These are phyloP conservation scores for Rhodotorula toruloides DNA, from an alignment of 768 basidiomycete genomes.

Conservation along the genomic window DNA sequence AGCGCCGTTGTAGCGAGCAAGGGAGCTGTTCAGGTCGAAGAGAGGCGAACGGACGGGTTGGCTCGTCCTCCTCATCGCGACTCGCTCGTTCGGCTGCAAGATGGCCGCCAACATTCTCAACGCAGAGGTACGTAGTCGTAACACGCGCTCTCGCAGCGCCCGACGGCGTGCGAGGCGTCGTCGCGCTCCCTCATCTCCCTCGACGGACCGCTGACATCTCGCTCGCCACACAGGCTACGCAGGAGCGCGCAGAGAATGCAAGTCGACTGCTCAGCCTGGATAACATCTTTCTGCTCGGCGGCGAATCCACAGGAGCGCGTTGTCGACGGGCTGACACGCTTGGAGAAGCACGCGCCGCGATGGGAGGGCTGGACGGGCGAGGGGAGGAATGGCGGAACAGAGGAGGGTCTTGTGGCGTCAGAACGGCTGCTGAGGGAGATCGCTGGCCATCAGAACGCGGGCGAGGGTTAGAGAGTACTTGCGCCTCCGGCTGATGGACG, in stretches of 20 bases:
- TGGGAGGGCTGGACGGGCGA: no score
- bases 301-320: not conserved
- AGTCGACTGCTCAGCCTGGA: not conserved
- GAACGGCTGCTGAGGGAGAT: no score
- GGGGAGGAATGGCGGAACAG: no score
- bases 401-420: no score
- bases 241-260: slow-evolving; percentile 79
- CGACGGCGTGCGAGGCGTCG: not conserved
- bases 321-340: no score
- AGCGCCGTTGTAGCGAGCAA: not conserved
- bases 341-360: not conserved
- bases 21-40: not conserved
- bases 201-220: not conserved
- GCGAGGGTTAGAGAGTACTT: no score
- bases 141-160: not conserved
- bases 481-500: no score
- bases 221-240: slow-evolving; percentile 47
- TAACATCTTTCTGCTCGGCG: not conserved
- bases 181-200: not conserved
- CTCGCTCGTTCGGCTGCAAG: not conserved
- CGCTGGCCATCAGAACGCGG: no score
- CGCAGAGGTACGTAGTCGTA: slow-evolving; percentile 43
- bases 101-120: slow-evolving; percentile 68
- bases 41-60: not conserved
- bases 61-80: not conserved